These are phyloP conservation scores for Ustilago loliicola DNA, from an alignment of 1,284 basidiomycete genomes.

Conservation along the genomic window DNA sequence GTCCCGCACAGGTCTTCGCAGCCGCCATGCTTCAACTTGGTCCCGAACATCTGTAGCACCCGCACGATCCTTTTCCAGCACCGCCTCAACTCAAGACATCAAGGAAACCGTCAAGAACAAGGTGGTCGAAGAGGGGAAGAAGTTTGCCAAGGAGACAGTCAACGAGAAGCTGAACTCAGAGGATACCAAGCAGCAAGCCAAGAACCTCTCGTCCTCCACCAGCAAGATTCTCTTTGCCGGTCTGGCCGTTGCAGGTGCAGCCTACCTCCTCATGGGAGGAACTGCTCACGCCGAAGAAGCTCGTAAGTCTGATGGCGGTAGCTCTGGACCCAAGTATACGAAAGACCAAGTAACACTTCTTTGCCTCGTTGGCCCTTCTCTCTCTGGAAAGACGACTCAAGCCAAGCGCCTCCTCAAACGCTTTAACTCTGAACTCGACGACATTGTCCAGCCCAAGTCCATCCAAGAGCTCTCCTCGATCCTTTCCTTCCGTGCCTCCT, in stretches of 20 bases:
- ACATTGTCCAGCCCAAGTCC: slow-evolving; percentile 24
- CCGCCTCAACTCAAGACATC: slow-evolving; percentile 14
- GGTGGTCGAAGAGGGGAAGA: slow-evolving; percentile 42
- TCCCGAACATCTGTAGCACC: background rate
- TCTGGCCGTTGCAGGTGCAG: slow-evolving; percentile 31
- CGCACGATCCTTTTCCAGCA: slow-evolving; percentile 16
- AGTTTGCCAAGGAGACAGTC: slow-evolving; percentile 29
- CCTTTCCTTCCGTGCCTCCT: slow-evolving; percentile 19
- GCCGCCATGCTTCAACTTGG: slow-evolving; percentile 30
- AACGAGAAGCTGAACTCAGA: slow-evolving; percentile 12
- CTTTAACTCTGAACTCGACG: slow-evolving; percentile 40
- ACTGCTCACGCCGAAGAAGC: slow-evolving; percentile 35
- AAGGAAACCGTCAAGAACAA: slow-evolving; percentile 32
- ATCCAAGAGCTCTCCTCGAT: slow-evolving; percentile 30
- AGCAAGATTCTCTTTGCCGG: slow-evolving; percentile 37
- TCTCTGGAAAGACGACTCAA: slow-evolving; percentile 55
- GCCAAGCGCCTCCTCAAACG: slow-evolving; percentile 48
- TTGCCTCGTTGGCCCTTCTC: slow-evolving; percentile 46
- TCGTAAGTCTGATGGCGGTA: background rate
- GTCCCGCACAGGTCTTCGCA: slow-evolving; percentile 30
- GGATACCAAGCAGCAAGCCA: slow-evolving; percentile 31
- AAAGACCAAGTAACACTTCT: slow-evolving; percentile 43
- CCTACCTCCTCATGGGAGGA: slow-evolving; percentile 31
- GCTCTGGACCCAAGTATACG: slow-evolving; percentile 21
- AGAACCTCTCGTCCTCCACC: slow-evolving; percentile 18